Percentiles rank a stretch among this genome's conserved stretches.
Evolutionary conservation across 140 eudicot species (phyloP).

Genomic region (Anethum foeniculum): DNA sequence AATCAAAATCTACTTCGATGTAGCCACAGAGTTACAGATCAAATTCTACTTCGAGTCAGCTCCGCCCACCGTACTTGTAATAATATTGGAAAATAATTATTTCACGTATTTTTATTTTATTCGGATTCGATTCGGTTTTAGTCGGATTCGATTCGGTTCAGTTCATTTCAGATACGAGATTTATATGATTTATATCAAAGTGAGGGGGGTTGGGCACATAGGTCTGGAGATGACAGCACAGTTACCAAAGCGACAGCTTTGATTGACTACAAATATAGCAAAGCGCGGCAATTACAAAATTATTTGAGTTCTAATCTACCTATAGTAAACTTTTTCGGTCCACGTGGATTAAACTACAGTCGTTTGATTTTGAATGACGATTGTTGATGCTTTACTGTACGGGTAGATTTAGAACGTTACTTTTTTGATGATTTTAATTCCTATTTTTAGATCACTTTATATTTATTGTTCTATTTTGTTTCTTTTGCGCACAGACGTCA

Average conservation of each 20-base stretch:
- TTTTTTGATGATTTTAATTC: background rate
- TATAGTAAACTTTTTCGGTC: background rate
- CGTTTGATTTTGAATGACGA: slow-evolving; percentile 12
- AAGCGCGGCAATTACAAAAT: slow-evolving; percentile 51
- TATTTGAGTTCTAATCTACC: slow-evolving; percentile 3
- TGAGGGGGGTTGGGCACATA: no score
- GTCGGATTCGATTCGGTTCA: no score
- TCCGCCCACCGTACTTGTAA: no score
- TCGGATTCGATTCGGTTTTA: no score
- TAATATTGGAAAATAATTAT: no score
- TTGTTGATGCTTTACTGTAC: background rate
- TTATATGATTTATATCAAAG: no score
- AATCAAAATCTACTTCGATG: no score
- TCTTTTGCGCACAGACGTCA: no score
- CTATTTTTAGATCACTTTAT: background rate
- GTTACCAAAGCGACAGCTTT: slow-evolving; percentile 23
- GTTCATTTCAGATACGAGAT: no score
- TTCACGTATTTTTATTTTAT: no score
- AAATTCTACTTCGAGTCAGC: no score
- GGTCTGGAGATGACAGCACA: slow-evolving; percentile 14
- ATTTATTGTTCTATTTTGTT: background rate
- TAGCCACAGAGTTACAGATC: no score
- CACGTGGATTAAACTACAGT: slow-evolving; percentile 9
- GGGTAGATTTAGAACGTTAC: background rate
- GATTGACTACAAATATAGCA: slow-evolving; percentile 13